Percentiles rank a stretch among this genome's conserved stretches.
These are phyloP conservation scores for Ustilago shanxiensis DNA, from an alignment of 1,284 basidiomycete species.

Conservation along the genomic window DNA sequence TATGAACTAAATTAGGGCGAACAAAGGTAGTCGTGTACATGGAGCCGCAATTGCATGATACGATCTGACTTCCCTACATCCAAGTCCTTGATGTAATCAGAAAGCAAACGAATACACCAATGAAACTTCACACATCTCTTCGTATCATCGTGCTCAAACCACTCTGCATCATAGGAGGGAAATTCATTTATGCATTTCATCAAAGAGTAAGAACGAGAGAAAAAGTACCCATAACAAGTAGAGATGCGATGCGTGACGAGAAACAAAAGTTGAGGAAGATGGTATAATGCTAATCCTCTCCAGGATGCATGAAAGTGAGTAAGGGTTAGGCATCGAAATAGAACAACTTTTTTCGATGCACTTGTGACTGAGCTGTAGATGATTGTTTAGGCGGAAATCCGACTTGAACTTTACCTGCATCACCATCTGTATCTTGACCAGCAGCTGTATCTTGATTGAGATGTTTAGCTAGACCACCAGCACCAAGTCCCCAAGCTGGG, in stretches of 20 bases:
- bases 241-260: neutral
- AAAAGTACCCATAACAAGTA: neutral
- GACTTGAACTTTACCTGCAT: neutral
- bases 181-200: neutral
- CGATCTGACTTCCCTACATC: too few relatives aligned
- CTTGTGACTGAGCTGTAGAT: conserved; percentile 22
- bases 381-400: neutral
- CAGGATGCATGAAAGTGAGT: too few relatives aligned
- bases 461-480: conserved; percentile 42
- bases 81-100: too few relatives aligned
- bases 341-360: conserved; percentile 57
- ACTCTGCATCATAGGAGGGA: too few relatives aligned
- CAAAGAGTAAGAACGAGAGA: neutral
- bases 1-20: too few relatives aligned
- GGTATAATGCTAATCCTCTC: too few relatives aligned
- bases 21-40: too few relatives aligned
- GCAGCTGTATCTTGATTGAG: neutral
- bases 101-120: too few relatives aligned
- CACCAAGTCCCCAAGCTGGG: conserved; percentile 49
- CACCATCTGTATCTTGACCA: neutral
- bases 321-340: conserved; percentile 55
- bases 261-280: neutral
- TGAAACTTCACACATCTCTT: too few relatives aligned
- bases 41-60: too few relatives aligned
- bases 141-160: too few relatives aligned